Conservation (phyloP, 2,329 filamentous ascomycete genomes). For the Hypomyces rosellus region DNA sequence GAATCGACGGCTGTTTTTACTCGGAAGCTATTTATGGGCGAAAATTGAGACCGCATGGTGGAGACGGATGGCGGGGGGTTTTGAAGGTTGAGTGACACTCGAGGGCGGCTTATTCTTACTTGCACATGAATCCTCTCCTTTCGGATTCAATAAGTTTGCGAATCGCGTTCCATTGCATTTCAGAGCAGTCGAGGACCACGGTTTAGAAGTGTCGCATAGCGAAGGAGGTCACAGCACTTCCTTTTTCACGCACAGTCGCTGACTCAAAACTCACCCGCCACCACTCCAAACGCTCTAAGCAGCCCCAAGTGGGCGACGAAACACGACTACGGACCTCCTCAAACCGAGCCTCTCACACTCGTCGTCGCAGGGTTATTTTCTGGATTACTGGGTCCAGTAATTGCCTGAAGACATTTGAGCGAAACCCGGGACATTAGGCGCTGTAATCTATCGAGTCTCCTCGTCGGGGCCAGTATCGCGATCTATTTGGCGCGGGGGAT, state of each 20-base stretch:
- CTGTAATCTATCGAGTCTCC: no score
- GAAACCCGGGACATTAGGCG: no score
- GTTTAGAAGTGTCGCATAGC: not conserved
- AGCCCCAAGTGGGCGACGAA: conserved; percentile 9
- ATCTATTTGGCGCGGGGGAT: conserved; percentile 7
- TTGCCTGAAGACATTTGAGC: no score
- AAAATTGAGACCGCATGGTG: not conserved
- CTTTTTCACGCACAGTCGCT: not conserved
- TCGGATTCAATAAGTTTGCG: not conserved
- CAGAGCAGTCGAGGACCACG: not conserved
- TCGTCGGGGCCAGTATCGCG: no score
- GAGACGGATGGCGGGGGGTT: not conserved
- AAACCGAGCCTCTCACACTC: conserved; percentile 13
- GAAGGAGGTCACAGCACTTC: not conserved
- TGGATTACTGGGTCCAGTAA: no score
- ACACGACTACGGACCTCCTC: conserved; percentile 11
- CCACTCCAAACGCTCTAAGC: conserved; percentile 1
- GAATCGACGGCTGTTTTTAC: not conserved
- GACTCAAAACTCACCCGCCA: conserved; percentile 2
- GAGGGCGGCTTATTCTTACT: no score
- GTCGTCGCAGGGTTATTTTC: conserved; percentile 10
- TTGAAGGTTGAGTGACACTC: no score
- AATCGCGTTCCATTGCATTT: not conserved
- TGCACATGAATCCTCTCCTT: no score
- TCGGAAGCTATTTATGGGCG: conserved; percentile 5